A percentile compares a stretch with the other conserved stretches of the same genome.
phyloP scores from a whole-genome alignment of 257 asterid genomes.

The Knoxia roxburghii region DNA sequence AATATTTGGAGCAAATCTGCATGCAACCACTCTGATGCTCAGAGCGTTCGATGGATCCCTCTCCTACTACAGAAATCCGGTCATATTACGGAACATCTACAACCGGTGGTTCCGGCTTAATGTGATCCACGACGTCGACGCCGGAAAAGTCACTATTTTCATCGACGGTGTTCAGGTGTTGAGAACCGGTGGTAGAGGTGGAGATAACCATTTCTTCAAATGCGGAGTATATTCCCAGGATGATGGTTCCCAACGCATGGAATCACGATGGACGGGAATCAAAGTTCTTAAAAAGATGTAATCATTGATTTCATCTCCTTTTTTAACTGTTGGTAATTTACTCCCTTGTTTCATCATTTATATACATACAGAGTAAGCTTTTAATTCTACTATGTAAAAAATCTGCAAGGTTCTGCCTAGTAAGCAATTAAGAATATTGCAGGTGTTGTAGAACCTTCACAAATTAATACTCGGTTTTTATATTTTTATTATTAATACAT shows the following conservation, averaged over 20 bases:
- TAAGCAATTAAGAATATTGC: too few relatives aligned
- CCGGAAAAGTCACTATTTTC: slow-evolving; percentile 15
- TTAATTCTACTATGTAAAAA: too few relatives aligned
- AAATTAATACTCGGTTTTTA: too few relatives aligned
- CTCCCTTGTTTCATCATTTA: too few relatives aligned
- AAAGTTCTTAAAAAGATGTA: slow-evolving; percentile 19
- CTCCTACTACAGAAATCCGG: slow-evolving; percentile 10
- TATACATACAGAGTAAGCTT: too few relatives aligned
- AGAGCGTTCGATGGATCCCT: slow-evolving; percentile 26
- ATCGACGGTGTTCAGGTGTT: slow-evolving; percentile 17
- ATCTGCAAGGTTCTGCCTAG: too few relatives aligned
- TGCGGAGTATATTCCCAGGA: slow-evolving; percentile 33
- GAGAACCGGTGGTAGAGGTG: slow-evolving; percentile 22
- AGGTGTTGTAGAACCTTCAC: too few relatives aligned
- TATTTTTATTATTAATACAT: too few relatives aligned
- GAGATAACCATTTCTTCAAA: slow-evolving; percentile 25
- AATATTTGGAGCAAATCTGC: slow-evolving; percentile 26
- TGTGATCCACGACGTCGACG: slow-evolving; percentile 29
- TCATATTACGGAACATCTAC: slow-evolving; percentile 18
- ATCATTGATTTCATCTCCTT: neutral
- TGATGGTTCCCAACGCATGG: slow-evolving; percentile 29
- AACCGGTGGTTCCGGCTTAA: slow-evolving; percentile 28
- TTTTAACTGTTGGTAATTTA: too few relatives aligned
- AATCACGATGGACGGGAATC: slow-evolving; percentile 33
- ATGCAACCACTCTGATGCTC: slow-evolving; percentile 33